Percentiles rank a stretch among this genome's conserved stretches.
Conservation (phyloP, 495 filamentous ascomycete species). For the Aspergillus mulundensis region DNA sequence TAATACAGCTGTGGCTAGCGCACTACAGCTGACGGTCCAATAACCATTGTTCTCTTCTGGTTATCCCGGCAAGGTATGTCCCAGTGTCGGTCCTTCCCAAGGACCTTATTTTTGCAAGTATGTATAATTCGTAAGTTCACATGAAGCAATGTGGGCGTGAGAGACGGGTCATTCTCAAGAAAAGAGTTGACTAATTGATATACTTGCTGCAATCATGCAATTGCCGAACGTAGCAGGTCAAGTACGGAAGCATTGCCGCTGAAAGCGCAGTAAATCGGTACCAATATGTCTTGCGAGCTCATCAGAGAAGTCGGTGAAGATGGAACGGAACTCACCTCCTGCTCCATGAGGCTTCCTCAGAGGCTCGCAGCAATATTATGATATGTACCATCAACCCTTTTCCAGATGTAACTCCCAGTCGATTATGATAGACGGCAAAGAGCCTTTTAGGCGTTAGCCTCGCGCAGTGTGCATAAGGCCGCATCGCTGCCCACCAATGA, state of each 20-base stretch:
- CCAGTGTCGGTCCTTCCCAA: background rate
- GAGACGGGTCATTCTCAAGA: background rate
- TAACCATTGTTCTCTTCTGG: background rate
- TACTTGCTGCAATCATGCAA: background rate
- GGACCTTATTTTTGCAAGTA: background rate
- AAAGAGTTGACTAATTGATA: background rate
- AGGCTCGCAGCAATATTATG: background rate
- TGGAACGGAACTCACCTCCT: background rate
- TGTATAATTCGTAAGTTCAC: background rate
- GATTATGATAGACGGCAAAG: background rate
- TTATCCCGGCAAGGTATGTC: background rate
- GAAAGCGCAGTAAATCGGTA: background rate
- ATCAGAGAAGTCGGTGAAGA: conserved; percentile 1
- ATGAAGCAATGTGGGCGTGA: background rate
- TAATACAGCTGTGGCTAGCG: background rate
- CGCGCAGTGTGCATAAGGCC: background rate
- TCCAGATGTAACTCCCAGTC: background rate
- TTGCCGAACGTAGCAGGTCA: background rate
- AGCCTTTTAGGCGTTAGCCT: background rate
- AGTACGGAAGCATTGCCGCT: background rate
- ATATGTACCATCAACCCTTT: background rate
- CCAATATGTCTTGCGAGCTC: background rate
- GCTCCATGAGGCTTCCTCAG: background rate
- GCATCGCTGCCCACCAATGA: background rate
- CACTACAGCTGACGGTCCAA: background rate